Conservation (phyloP, 1,284 basidiomycete genomes). For the Lentinula novae-zelandiae region DNA sequence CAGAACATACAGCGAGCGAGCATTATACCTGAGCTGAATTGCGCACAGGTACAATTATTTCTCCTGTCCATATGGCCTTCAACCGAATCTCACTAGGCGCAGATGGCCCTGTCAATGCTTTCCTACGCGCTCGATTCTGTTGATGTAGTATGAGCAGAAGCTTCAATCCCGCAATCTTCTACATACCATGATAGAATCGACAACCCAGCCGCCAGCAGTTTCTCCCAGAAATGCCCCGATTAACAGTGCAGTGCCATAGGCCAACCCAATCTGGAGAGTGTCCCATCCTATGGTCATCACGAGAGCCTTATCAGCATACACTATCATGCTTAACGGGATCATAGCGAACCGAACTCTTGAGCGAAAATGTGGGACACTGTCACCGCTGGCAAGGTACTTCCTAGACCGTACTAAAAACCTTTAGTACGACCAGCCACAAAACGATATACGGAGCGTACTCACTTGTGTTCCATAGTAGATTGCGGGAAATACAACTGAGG, state of each 20-base stretch:
- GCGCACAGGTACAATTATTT: constrained; percentile 6
- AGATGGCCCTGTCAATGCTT: not conserved
- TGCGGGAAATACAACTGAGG: constrained; percentile 2
- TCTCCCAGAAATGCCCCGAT: constrained; percentile 7
- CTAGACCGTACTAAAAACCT: not conserved
- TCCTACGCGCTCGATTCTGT: constrained; percentile 5
- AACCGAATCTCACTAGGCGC: constrained; percentile 6
- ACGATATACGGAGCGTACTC: not conserved
- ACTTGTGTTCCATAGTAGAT: constrained; percentile 7
- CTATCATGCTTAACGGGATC: not conserved
- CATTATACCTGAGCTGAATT: not conserved
- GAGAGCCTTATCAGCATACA: not conserved
- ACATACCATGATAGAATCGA: constrained; percentile 5
- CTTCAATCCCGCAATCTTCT: too few relatives aligned
- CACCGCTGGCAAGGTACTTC: constrained; percentile 7
- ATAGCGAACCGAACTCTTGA: not conserved
- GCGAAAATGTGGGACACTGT: constrained; percentile 8
- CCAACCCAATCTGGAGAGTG: constrained; percentile 5
- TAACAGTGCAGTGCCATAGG: constrained; percentile 3
- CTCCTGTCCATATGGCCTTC: constrained; percentile 6
- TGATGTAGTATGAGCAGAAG: not conserved
- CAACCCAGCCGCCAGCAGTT: constrained; percentile 7
- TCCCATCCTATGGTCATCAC: not conserved
- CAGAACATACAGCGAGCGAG: not conserved
- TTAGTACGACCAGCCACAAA: not conserved